These are phyloP conservation scores for Salicornia ramosissima DNA, from an alignment of 148 eudicot species.

Conservation along the genomic window DNA sequence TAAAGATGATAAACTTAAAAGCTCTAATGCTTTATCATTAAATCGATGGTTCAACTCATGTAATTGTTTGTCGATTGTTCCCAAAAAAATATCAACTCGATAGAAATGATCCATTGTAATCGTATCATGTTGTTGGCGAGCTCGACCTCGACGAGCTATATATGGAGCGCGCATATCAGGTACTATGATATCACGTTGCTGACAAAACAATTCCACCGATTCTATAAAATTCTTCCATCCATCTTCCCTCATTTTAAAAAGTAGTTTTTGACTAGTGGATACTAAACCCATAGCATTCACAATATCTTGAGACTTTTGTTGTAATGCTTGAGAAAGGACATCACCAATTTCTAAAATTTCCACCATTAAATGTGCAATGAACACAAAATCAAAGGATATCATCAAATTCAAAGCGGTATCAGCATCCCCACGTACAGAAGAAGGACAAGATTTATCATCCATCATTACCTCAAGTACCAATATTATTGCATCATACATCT, in stretches of 20 bases:
- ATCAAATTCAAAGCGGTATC: constrained; percentile 1
- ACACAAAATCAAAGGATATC: constrained; percentile 6
- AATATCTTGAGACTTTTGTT: constrained; percentile 10
- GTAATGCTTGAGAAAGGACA: constrained; percentile 1
- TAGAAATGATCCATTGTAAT: background rate
- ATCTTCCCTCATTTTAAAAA: background rate
- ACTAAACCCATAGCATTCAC: background rate
- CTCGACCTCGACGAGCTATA: background rate
- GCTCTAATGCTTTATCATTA: background rate
- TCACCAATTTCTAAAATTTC: background rate
- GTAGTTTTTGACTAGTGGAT: background rate
- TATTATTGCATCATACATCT: constrained; percentile 3
- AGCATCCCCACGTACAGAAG: constrained; percentile 9
- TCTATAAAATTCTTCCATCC: background rate
- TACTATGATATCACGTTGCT: background rate
- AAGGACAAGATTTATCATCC: constrained; percentile 1
- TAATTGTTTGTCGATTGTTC: background rate
- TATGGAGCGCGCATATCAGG: no score
- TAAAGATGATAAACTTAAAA: no score
- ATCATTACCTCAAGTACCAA: background rate
- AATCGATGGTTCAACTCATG: background rate
- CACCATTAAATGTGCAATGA: background rate
- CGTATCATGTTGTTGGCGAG: background rate
- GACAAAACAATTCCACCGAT: background rate
- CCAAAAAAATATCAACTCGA: background rate